A percentile compares a stretch with the other conserved stretches of the same genome.
Conservation (phyloP, 2,329 filamentous ascomycete species). For the Taxawa tesnikishii region DNA sequence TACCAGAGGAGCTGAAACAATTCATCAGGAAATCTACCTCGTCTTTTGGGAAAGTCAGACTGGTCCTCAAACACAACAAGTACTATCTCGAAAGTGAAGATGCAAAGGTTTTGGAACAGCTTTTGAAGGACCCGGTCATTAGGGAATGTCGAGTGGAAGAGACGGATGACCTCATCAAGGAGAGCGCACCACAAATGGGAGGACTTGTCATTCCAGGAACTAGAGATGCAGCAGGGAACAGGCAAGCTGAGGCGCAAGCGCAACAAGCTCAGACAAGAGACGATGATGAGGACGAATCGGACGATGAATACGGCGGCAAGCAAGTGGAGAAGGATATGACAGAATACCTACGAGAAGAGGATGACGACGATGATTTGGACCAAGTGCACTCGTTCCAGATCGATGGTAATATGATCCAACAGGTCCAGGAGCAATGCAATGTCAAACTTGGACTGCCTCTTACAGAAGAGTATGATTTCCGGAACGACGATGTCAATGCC, state of each 20-base stretch:
- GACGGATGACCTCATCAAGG: constrained; percentile 60
- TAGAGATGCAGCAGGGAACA: constrained; percentile 78
- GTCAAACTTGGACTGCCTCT: constrained; percentile 77
- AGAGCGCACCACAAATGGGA: constrained; percentile 73
- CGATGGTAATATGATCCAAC: constrained; percentile 66
- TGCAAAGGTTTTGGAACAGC: constrained; percentile 68
- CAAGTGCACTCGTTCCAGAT: constrained; percentile 93
- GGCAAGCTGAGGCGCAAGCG: constrained; percentile 50
- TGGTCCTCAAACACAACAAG: constrained; percentile 87
- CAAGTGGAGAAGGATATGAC: constrained; percentile 47
- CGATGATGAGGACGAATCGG: constrained; percentile 37
- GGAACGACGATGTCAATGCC: constrained; percentile 78
- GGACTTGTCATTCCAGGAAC: constrained; percentile 89
- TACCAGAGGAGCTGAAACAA: constrained; percentile 66
- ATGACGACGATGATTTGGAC: constrained; percentile 77
- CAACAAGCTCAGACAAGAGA: constrained; percentile 32
- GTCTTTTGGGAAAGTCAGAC: constrained; percentile 89
- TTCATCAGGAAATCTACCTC: constrained; percentile 77
- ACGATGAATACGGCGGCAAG: constrained; percentile 38
- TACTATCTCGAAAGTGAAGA: constrained; percentile 92
- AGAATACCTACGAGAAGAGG: constrained; percentile 54
- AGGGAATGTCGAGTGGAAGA: constrained; percentile 66
- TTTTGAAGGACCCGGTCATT: constrained; percentile 78
- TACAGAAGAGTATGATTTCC: constrained; percentile 94
- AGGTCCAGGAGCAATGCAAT: constrained; percentile 72